Evolutionary conservation across 2,329 filamentous ascomycete species (phyloP).

Genomic region (Ascochyta rabiei): DNA sequence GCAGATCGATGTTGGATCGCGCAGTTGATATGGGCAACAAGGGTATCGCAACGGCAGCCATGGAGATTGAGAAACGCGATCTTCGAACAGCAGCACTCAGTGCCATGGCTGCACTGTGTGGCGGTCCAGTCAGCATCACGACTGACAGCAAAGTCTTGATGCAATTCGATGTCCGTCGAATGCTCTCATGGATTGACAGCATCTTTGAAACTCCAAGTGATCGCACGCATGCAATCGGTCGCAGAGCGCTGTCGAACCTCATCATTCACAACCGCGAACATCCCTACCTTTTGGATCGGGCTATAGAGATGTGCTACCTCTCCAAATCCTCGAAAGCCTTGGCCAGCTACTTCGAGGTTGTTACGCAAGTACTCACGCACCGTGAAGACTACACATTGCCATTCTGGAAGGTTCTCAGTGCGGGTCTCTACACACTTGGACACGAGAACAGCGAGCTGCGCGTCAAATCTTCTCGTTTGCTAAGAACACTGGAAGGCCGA

Average conservation of each 20-base stretch:
- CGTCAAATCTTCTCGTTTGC: slow-evolving; percentile 81
- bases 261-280: slow-evolving; percentile 90
- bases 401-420: slow-evolving; percentile 88
- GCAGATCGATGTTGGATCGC: slow-evolving; percentile 80
- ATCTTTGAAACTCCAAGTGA: slow-evolving; percentile 94
- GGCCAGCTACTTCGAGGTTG: slow-evolving; percentile 94
- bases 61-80: slow-evolving; percentile 97
- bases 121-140: slow-evolving; percentile 78
- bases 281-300: slow-evolving; percentile 83
- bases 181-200: slow-evolving; percentile 93
- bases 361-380: slow-evolving; percentile 84
- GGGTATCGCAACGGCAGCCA: slow-evolving; percentile 80
- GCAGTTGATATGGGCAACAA: slow-evolving; percentile 75
- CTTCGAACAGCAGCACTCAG: slow-evolving; percentile 88
- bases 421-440: slow-evolving; percentile 89
- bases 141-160: slow-evolving; percentile 87
- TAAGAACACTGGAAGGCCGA: slow-evolving; percentile 81
- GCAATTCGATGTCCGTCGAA: slow-evolving; percentile 88
- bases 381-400: slow-evolving; percentile 80
- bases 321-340: slow-evolving; percentile 81
- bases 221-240: slow-evolving; percentile 87
- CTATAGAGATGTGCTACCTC: slow-evolving; percentile 88
- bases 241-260: slow-evolving; percentile 85
- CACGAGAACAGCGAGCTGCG: slow-evolving; percentile 89
- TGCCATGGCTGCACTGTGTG: slow-evolving; percentile 93